Base-by-base conservation (phyloP, 805 yeast genomes). In the Danielia reshetovae region DNA sequence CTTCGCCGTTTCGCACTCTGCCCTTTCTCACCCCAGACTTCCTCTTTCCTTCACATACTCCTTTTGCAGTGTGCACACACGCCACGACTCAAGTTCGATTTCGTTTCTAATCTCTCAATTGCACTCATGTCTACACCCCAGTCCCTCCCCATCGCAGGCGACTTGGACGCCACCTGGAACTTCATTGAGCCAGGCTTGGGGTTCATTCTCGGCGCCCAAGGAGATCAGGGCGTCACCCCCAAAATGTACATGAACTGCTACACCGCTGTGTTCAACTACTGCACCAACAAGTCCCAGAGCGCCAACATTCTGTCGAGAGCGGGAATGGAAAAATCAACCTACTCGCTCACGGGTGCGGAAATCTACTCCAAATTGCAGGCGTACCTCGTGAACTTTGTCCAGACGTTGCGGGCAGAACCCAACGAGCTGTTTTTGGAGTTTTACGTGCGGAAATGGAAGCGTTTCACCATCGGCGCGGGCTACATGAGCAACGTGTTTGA, bases 401-500 rank as follows among this genome's bases (percentile, higher is more conserved):
- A 67, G 25, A 60, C 64, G 23, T 60, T 81, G 46, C 55, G 55
- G 22, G 73, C 71, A 39, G 72, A 66, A 35, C 70, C 75, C 4
- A 42, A 40, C 28, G 51, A 46, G 44, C 43, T 38, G 43, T 46
- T 46, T 14, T 40, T 46, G 44, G 46, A 43, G 40, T 47, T 47
- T 16, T 47, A 47, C 39, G 51, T 86, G 29, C 72, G 79, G 52
- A 77, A 82, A 45, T 94, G 97, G 96, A 79, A 79, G 43, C 75
- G 97, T 40, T 93, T 75, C 57, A 78, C 94, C 15, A 79, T 86
- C 34, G 97, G 97, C 18, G 95, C 97, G 1, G 84, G 88, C 11
- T 85, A 86, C 59, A 64, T 93, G 57, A 88, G 87, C 58, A 93
- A 94, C 56, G 89, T 94, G 5, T 85, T 93, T 52, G 96, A 90